Evolutionary conservation across 192 early-diverging fungal species (phyloP).

Genomic region (Kickxella alabastrina): DNA sequence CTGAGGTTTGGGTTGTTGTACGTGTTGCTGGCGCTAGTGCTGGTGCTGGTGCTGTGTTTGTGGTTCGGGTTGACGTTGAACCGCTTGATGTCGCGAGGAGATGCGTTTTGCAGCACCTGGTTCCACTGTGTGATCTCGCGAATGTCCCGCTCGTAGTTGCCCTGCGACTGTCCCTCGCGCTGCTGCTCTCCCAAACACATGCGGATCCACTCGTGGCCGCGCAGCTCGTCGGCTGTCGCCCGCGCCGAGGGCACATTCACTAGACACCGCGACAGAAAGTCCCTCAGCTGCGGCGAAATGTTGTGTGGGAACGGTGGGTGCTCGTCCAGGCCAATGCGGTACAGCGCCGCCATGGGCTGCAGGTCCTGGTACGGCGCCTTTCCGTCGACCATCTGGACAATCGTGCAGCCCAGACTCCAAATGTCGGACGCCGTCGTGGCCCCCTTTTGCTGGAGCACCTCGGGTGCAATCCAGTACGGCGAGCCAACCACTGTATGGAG

Average conservation of each 20-base stretch:
- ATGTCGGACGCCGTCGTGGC: slow-evolving; percentile 69
- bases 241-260: slow-evolving; percentile 69
- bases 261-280: slow-evolving; percentile 78
- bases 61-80: slow-evolving; percentile 26
- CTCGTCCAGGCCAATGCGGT: slow-evolving; percentile 68
- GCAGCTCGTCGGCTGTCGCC: slow-evolving; percentile 62
- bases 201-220: slow-evolving; percentile 54
- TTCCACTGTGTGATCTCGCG: slow-evolving; percentile 51
- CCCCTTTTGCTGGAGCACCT: slow-evolving; percentile 64
- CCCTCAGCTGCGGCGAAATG: slow-evolving; percentile 54
- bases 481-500: slow-evolving; percentile 68
- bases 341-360: slow-evolving; percentile 67
- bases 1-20: slow-evolving; percentile 33
- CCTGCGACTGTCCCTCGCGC: slow-evolving; percentile 28
- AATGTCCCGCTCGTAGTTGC: slow-evolving; percentile 47
- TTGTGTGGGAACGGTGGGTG: slow-evolving; percentile 68
- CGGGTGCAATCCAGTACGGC: slow-evolving; percentile 78
- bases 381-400: slow-evolving; percentile 66
- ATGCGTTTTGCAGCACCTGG: slow-evolving; percentile 45
- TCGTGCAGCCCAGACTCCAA: slow-evolving; percentile 69
- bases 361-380: slow-evolving; percentile 68
- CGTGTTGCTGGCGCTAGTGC: slow-evolving; percentile 16
- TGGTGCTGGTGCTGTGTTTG: slow-evolving; percentile 5
- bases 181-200: slow-evolving; percentile 34
- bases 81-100: slow-evolving; percentile 49